Evolutionary conservation across 257 asterid species (phyloP).

Genomic region (Linderniella brevidens): DNA sequence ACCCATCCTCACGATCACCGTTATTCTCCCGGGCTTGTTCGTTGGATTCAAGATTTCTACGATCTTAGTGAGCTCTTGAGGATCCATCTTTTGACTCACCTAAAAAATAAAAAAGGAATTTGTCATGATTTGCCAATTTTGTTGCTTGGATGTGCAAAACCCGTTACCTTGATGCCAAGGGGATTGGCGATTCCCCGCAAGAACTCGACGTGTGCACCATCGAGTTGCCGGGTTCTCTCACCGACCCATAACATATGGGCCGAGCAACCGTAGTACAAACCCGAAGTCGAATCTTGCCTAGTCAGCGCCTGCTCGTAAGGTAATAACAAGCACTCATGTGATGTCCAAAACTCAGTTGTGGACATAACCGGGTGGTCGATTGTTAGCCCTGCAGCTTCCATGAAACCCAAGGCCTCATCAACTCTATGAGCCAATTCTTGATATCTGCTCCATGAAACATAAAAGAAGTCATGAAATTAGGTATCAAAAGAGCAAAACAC

Average conservation of each 20-base stretch:
- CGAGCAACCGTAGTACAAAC: slow-evolving; percentile 46
- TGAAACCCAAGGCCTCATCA: slow-evolving; percentile 63
- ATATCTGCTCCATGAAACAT: slow-evolving; percentile 17
- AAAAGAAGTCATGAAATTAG: no score
- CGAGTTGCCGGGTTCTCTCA: slow-evolving; percentile 58
- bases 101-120: slow-evolving; percentile 7
- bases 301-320: slow-evolving; percentile 62
- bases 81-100: slow-evolving; percentile 66
- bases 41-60: slow-evolving; percentile 48
- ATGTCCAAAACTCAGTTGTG: slow-evolving; percentile 54
- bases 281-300: slow-evolving; percentile 50
- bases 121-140: no score
- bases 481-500: no score
- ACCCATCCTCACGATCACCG: slow-evolving; percentile 79
- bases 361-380: slow-evolving; percentile 47
- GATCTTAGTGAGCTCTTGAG: slow-evolving; percentile 45
- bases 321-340: slow-evolving; percentile 54
- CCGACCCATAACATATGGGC: slow-evolving; percentile 62
- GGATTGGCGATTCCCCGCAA: slow-evolving; percentile 58
- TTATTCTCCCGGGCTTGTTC: slow-evolving; percentile 52
- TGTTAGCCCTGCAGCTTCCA: slow-evolving; percentile 59
- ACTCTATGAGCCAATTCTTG: slow-evolving; percentile 51
- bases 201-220: slow-evolving; percentile 64
- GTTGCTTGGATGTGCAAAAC: no score
- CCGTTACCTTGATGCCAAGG: slow-evolving; percentile 44